Evolutionary conservation across 2,329 filamentous ascomycete species (phyloP).

Genomic region (Stromatinia cepivora): DNA sequence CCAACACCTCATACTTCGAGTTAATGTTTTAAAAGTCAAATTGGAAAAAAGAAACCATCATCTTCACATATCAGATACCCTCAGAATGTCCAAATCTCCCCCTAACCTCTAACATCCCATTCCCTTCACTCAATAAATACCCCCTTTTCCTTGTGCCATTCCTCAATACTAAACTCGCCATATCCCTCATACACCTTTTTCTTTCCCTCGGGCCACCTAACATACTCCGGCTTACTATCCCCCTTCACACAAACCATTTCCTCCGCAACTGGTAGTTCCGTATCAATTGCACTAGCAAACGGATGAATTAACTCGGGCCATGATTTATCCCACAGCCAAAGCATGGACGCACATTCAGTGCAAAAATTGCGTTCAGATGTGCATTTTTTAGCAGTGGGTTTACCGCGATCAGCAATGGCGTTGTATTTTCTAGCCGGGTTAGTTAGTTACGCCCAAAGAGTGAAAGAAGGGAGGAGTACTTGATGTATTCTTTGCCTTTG

Average conservation of each 20-base stretch:
- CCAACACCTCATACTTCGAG: too few relatives aligned
- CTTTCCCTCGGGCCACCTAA: conserved; percentile 50
- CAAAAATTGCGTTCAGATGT: conserved; percentile 50
- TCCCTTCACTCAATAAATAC: conserved; percentile 28
- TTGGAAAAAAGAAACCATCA: too few relatives aligned
- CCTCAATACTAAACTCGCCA: conserved; percentile 45
- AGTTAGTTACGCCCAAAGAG: neutral
- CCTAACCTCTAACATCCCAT: neutral
- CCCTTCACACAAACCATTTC: conserved; percentile 50
- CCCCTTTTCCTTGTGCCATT: conserved; percentile 48
- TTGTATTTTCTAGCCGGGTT: conserved; percentile 45
- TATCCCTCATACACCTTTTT: conserved; percentile 46
- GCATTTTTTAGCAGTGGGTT: conserved; percentile 42
- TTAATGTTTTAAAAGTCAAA: too few relatives aligned
- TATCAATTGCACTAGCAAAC: conserved; percentile 52
- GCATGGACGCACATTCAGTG: conserved; percentile 48
- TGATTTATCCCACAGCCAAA: conserved; percentile 49
- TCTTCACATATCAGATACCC: too few relatives aligned
- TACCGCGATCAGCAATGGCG: conserved; percentile 48
- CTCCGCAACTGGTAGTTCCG: conserved; percentile 46
- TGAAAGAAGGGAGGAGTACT: conserved; percentile 38
- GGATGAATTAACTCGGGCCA: conserved; percentile 52
- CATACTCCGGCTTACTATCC: conserved; percentile 48
- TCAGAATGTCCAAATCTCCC: neutral
- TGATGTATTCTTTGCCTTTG: conserved; percentile 47